Conservation (phyloP, 352 stramenopile species). For the Peronospora farinosa region DNA sequence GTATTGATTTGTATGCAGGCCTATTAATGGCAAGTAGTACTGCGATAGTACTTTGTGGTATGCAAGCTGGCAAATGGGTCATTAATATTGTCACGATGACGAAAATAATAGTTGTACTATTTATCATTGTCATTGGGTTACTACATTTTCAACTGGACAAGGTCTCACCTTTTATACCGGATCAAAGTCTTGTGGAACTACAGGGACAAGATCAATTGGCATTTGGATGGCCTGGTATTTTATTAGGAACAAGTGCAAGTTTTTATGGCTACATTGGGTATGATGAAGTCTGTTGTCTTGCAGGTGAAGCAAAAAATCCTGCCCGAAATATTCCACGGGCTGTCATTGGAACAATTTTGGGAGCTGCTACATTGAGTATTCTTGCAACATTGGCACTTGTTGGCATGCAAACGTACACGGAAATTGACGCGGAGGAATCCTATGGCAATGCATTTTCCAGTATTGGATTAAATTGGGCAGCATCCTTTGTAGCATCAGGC, state of each 20-base stretch:
- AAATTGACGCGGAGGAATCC: constrained; percentile 68
- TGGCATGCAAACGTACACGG: constrained; percentile 85
- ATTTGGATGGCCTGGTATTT: constrained; percentile 74
- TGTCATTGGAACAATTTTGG: constrained; percentile 86
- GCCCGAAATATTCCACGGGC: constrained; percentile 81
- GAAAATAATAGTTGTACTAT: constrained; percentile 86
- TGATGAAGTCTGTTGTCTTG: constrained; percentile 93
- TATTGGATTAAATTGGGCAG: constrained; percentile 55
- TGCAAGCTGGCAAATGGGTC: constrained; percentile 84
- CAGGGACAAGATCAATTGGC: constrained; percentile 30
- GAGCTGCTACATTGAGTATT: constrained; percentile 74
- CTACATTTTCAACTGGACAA: constrained; percentile 76
- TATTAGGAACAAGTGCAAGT: constrained; percentile 86
- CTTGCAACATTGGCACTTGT: constrained; percentile 89
- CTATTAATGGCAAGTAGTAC: constrained; percentile 71
- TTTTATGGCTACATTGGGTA: constrained; percentile 97
- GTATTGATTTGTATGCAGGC: constrained; percentile 62
- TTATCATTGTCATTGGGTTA: constrained; percentile 89
- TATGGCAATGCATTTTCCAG: constrained; percentile 75
- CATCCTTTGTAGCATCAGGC: constrained; percentile 82
- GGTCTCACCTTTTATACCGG: constrained; percentile 80
- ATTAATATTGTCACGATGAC: constrained; percentile 89
- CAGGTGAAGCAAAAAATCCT: constrained; percentile 83
- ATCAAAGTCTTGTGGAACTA: constrained; percentile 14
- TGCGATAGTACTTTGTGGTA: constrained; percentile 66